Conservation (phyloP, 495 filamentous ascomycete species). For the Penicillium taxi region DNA sequence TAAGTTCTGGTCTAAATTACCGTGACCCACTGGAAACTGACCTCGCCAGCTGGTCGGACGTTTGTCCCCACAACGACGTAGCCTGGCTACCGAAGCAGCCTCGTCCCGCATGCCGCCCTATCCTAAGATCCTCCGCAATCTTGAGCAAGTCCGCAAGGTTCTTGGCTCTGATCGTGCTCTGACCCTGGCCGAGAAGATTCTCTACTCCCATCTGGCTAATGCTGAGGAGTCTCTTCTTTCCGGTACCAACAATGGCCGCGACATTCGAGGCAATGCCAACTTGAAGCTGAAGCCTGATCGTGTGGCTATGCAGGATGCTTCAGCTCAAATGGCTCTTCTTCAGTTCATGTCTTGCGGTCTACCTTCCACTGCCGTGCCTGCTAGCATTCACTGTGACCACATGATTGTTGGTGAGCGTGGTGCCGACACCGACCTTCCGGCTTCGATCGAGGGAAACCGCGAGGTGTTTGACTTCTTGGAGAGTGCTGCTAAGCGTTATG, state of each 20-base stretch:
- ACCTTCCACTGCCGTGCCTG: slow-evolving; percentile 85
- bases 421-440: slow-evolving; percentile 78
- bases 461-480: slow-evolving; percentile 98
- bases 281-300: slow-evolving; percentile 96
- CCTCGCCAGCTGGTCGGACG: slow-evolving; percentile 18
- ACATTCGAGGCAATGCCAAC: slow-evolving; percentile 79
- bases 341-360: slow-evolving; percentile 98
- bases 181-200: slow-evolving; percentile 92
- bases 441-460: slow-evolving; percentile 83
- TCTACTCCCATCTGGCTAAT: slow-evolving; percentile 90
- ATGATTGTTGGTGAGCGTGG: slow-evolving; percentile 91
- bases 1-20: slow-evolving; percentile 9
- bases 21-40: neutral
- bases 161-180: slow-evolving; percentile 46
- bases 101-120: slow-evolving; percentile 28
- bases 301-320: slow-evolving; percentile 98
- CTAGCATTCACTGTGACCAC: slow-evolving; percentile 97
- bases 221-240: slow-evolving; percentile 49
- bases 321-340: slow-evolving; percentile 93
- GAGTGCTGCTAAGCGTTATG: slow-evolving; percentile 89
- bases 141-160: slow-evolving; percentile 25
- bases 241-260: slow-evolving; percentile 54
- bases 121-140: slow-evolving; percentile 26
- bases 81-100: slow-evolving; percentile 24
- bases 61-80: slow-evolving; percentile 25